These are phyloP conservation scores for Termitomyces sp. DNA, from an alignment of 768 basidiomycete genomes.

Conservation along the genomic window DNA sequence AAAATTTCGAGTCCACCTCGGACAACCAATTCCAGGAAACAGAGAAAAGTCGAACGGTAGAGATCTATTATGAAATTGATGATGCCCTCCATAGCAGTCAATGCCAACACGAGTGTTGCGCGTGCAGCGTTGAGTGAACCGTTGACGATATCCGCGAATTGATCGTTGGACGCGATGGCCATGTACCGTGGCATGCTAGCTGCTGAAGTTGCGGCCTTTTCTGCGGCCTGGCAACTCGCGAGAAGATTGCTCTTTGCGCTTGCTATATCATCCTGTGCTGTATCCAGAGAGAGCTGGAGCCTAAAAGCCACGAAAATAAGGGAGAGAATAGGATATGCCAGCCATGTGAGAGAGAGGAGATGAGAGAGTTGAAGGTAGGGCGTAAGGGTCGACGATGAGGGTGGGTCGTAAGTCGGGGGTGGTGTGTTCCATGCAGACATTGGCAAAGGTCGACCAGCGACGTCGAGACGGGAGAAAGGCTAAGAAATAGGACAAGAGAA, in stretches of 20 bases:
- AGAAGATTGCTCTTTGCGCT: conserved; percentile 74
- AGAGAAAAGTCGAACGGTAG: conserved; percentile 91
- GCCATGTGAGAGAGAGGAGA: conserved; percentile 82
- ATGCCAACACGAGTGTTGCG: conserved; percentile 59
- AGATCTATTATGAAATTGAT: conserved; percentile 90
- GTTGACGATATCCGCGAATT: conserved; percentile 74
- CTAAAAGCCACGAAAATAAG: conserved; percentile 85
- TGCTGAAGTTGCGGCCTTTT: conserved; percentile 73
- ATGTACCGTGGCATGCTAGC: conserved; percentile 87
- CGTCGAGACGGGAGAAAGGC: conserved; percentile 19
- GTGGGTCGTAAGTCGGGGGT: conserved; percentile 55
- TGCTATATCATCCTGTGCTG: conserved; percentile 60
- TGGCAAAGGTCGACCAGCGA: conserved; percentile 44
- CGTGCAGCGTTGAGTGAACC: conserved; percentile 74
- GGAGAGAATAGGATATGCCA: conserved; percentile 87
- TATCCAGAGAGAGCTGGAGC: conserved; percentile 64
- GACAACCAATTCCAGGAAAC: conserved; percentile 87
- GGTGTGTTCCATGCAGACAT: conserved; percentile 33
- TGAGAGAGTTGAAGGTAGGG: conserved; percentile 84
- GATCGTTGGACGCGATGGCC: conserved; percentile 78
- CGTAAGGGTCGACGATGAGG: conserved; percentile 40
- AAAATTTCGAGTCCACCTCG: conserved; percentile 74
- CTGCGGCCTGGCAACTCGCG: conserved; percentile 80
- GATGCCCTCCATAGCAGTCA: conserved; percentile 83
- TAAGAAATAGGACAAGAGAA: conserved; percentile 12